Percentiles rank a stretch among this genome's conserved stretches.
Conservation (phyloP, 2,329 filamentous ascomycete species). For the Aspergillus sp. region DNA sequence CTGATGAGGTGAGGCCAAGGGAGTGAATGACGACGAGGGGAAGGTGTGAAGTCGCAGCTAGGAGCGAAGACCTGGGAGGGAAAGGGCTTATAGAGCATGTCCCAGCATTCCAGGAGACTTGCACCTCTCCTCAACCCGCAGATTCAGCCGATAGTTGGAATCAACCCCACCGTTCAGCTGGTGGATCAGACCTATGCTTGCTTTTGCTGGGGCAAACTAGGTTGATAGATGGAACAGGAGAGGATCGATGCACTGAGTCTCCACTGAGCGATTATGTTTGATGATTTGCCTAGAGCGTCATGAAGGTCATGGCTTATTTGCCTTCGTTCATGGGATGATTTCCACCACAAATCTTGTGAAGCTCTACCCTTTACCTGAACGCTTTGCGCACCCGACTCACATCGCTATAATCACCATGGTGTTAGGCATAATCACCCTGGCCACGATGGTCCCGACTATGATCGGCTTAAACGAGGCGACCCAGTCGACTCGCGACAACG, state of each 20-base stretch:
- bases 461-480: constrained; percentile 25
- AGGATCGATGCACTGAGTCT: no score
- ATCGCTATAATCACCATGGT: constrained; percentile 20
- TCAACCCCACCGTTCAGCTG: no score
- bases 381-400: background rate
- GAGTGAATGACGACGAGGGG: background rate
- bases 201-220: no score
- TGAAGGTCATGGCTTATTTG: no score
- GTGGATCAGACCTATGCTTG: no score
- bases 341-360: background rate
- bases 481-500: constrained; percentile 19
- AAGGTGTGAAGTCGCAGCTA: background rate
- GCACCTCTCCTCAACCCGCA: no score
- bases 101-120: background rate
- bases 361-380: background rate
- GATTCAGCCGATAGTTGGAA: no score
- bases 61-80: background rate
- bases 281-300: no score
- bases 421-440: constrained; percentile 23
- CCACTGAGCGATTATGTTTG: no score
- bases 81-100: background rate
- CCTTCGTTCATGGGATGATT: background rate
- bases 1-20: background rate
- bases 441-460: constrained; percentile 26
- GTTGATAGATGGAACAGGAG: no score